Evolutionary conservation across 164 flowering plant genomes (phyloP).

Genomic region (Stephania cephalantha): DNA sequence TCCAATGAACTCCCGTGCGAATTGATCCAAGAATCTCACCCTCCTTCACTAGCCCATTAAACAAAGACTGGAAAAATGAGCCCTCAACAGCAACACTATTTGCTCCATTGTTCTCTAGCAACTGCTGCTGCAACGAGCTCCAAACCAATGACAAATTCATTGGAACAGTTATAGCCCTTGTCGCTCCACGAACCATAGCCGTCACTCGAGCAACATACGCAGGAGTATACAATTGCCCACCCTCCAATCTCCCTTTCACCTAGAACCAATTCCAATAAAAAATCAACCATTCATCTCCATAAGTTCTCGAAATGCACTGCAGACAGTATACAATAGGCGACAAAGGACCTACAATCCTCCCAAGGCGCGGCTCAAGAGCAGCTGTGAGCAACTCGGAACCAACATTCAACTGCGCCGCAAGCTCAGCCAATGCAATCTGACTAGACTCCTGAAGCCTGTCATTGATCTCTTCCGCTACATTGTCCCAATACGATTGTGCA

Average conservation of each 20-base stretch:
- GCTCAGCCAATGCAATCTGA: slow-evolving; percentile 84
- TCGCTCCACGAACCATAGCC: slow-evolving; percentile 97
- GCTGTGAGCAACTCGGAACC: slow-evolving; percentile 65
- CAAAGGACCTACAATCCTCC: slow-evolving; percentile 45
- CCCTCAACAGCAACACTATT: slow-evolving; percentile 81
- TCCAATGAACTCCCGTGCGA: slow-evolving; percentile 98
- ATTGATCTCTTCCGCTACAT: slow-evolving; percentile 77
- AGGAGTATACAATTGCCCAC: slow-evolving; percentile 94
- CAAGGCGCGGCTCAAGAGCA: slow-evolving; percentile 75
- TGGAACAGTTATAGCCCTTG: slow-evolving; percentile 84
- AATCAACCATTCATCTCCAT: background rate
- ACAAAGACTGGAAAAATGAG: slow-evolving; percentile 78
- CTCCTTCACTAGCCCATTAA: slow-evolving; percentile 72
- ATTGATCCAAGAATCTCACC: slow-evolving; percentile 82
- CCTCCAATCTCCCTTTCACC: slow-evolving; percentile 97
- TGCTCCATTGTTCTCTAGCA: slow-evolving; percentile 69
- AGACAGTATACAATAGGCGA: background rate
- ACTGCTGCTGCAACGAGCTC: slow-evolving; percentile 69
- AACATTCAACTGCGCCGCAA: slow-evolving; percentile 75
- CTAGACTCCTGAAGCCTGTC: slow-evolving; percentile 94
- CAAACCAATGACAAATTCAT: slow-evolving; percentile 72
- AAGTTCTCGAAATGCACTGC: background rate
- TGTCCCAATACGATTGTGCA: slow-evolving; percentile 81
- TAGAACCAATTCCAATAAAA: slow-evolving; percentile 20
- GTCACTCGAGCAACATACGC: slow-evolving; percentile 81